Percentiles rank a stretch among this genome's conserved stretches.
These are phyloP conservation scores for Begonia loranthoides DNA, from an alignment of 306 rosid genomes.

Conservation along the genomic window DNA sequence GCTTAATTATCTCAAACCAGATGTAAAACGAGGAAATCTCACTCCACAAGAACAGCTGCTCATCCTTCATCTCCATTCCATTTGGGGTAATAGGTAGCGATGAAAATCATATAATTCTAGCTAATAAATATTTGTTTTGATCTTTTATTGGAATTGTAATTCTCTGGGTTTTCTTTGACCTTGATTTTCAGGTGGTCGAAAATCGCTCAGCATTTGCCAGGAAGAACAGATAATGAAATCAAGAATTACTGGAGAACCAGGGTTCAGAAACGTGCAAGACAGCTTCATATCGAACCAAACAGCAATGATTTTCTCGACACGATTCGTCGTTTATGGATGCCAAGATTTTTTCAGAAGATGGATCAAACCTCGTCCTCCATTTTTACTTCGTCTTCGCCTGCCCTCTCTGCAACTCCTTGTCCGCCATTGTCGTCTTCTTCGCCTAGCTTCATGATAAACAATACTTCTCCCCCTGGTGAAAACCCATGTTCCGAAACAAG, in stretches of 20 bases:
- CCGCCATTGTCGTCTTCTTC: background rate
- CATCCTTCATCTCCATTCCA: constrained; percentile 91
- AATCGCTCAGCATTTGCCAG: constrained; percentile 84
- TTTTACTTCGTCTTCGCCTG: constrained; percentile 6
- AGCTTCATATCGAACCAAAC: constrained; percentile 59
- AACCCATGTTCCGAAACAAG: background rate
- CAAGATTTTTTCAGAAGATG: constrained; percentile 51
- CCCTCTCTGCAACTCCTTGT: background rate
- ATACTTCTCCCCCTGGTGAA: background rate
- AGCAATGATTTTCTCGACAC: constrained; percentile 67
- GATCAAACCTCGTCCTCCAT: constrained; percentile 27
- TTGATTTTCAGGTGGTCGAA: constrained; percentile 57
- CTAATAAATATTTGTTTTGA: background rate
- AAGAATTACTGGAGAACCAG: constrained; percentile 94
- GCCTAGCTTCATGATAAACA: background rate
- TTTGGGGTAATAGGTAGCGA: constrained; percentile 77
- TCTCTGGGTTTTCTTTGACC: background rate
- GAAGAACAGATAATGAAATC: constrained; percentile 90
- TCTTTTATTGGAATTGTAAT: background rate
- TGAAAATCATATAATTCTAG: background rate
- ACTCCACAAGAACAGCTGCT: constrained; percentile 80
- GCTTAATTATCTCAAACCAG: constrained; percentile 91
- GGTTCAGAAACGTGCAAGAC: constrained; percentile 85
- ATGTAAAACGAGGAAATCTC: constrained; percentile 85
- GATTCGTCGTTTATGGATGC: constrained; percentile 64